Conservation (phyloP, 495 filamentous ascomycete genomes). For the Talaromyces nanjingensis region DNA sequence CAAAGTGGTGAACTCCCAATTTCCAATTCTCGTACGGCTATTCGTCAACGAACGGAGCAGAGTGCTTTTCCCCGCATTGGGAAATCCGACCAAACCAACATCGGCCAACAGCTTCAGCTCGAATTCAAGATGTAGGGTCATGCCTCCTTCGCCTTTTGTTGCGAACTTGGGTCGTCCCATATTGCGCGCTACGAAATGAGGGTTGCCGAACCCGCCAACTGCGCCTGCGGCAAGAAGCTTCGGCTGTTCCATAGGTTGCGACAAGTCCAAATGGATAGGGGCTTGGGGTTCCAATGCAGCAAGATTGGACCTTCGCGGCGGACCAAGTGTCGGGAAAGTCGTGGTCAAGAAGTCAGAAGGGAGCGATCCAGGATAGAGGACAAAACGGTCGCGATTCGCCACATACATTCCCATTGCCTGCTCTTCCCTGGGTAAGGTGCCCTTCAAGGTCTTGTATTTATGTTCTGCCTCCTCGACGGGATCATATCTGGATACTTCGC, state of each 20-base stretch:
- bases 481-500: conserved; percentile 72
- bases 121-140: conserved; percentile 72
- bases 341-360: conserved; percentile 56
- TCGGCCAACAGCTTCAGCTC: conserved; percentile 94
- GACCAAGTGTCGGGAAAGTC: conserved; percentile 51
- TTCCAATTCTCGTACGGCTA: conserved; percentile 79
- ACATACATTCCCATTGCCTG: conserved; percentile 24
- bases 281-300: conserved; percentile 55
- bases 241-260: conserved; percentile 69
- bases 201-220: conserved; percentile 85
- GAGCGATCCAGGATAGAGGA: conserved; percentile 72
- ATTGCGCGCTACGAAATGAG: conserved; percentile 73
- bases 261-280: conserved; percentile 77
- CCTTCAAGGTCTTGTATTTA: conserved; percentile 18
- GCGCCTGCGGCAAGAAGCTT: conserved; percentile 88
- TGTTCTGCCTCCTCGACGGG: conserved; percentile 60
- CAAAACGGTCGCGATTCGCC: conserved; percentile 61
- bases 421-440: conserved; percentile 21
- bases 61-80: conserved; percentile 95
- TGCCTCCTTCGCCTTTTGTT: conserved; percentile 73
- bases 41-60: conserved; percentile 79
- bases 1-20: conserved; percentile 96
- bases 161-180: conserved; percentile 74
- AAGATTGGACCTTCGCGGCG: conserved; percentile 48
- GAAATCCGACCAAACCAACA: conserved; percentile 87